phyloP scores from a whole-genome alignment of 2,329 filamentous ascomycete species.

The Hypoxylon sp. region DNA sequence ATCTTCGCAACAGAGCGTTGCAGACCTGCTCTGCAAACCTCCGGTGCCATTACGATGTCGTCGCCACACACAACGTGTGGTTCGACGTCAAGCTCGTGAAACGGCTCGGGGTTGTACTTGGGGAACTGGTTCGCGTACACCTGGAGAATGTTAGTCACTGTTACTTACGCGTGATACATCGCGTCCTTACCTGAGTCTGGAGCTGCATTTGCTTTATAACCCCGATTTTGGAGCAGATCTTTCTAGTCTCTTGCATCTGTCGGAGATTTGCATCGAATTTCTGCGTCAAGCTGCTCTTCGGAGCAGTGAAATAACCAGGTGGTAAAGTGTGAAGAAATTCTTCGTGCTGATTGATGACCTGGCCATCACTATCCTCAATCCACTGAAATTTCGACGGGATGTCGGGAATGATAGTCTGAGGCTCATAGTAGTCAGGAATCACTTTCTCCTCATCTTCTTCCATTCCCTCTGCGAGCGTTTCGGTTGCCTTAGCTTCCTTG shows the following conservation, averaged over 20 bases:
- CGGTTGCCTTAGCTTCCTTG: conserved; percentile 69
- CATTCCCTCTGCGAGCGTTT: conserved; percentile 95
- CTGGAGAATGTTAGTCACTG: conserved; percentile 61
- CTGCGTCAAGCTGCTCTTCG: conserved; percentile 79
- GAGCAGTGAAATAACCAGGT: conserved; percentile 80
- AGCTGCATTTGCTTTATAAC: conserved; percentile 99
- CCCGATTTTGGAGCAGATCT: conserved; percentile 94
- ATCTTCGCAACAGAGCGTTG: conserved; percentile 94
- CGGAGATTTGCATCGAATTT: conserved; percentile 92
- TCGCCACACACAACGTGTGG: conserved; percentile 92
- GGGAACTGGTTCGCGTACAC: conserved; percentile 99
- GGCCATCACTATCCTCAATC: conserved; percentile 90
- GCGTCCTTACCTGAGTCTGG: conserved; percentile 82
- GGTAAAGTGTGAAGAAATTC: conserved; percentile 86
- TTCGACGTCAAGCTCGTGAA: conserved; percentile 87
- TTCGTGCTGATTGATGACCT: conserved; percentile 89
- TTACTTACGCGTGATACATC: conserved; percentile 11
- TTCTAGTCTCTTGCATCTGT: conserved; percentile 96
- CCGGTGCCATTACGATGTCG: conserved; percentile 87
- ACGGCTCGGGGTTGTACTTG: conserved; percentile 92
- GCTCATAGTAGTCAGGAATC: conserved; percentile 95
- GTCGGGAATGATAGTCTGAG: conserved; percentile 87
- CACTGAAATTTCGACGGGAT: conserved; percentile 84
- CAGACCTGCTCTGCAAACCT: conserved; percentile 85
- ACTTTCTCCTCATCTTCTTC: conserved; percentile 87